A percentile compares a stretch with the other conserved stretches of the same genome.
Evolutionary conservation across 306 rosid species (phyloP).

Genomic region (Canavalia gladiata): DNA sequence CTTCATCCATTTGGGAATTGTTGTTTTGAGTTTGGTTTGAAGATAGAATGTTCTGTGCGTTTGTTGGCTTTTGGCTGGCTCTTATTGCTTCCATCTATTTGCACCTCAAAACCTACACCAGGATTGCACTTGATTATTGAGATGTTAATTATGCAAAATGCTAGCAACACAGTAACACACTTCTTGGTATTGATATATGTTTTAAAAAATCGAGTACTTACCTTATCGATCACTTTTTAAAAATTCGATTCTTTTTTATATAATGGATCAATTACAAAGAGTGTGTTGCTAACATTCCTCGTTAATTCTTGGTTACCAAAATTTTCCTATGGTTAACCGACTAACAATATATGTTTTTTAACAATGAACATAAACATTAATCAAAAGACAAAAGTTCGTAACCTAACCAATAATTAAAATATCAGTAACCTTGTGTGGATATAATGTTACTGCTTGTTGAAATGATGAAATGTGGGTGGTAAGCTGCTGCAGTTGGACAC

Average conservation of each 20-base stretch:
- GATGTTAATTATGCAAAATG: background rate
- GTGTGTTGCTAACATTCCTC: too few relatives aligned
- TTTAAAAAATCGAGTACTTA: too few relatives aligned
- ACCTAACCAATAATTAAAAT: slow-evolving; percentile 2
- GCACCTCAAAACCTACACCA: background rate
- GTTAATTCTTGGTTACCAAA: background rate
- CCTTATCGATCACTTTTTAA: too few relatives aligned
- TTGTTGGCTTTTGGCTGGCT: slow-evolving; percentile 13
- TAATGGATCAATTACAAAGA: too few relatives aligned
- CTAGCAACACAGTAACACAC: too few relatives aligned
- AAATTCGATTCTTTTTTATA: too few relatives aligned
- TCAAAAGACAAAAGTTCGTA: background rate
- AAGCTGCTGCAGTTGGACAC: background rate
- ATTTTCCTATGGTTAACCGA: background rate
- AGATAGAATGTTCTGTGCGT: background rate
- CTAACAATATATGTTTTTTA: background rate
- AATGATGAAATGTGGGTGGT: slow-evolving; percentile 28
- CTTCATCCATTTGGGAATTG: background rate
- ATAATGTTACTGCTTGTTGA: slow-evolving; percentile 37
- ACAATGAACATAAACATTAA: background rate
- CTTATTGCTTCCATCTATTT: slow-evolving; percentile 42
- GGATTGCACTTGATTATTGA: background rate
- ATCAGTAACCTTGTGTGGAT: background rate
- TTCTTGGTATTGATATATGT: too few relatives aligned
- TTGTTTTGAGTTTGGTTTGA: slow-evolving; percentile 24